Conservation (phyloP, 805 yeast species). For the Maudiozyma saulgeensis region DNA sequence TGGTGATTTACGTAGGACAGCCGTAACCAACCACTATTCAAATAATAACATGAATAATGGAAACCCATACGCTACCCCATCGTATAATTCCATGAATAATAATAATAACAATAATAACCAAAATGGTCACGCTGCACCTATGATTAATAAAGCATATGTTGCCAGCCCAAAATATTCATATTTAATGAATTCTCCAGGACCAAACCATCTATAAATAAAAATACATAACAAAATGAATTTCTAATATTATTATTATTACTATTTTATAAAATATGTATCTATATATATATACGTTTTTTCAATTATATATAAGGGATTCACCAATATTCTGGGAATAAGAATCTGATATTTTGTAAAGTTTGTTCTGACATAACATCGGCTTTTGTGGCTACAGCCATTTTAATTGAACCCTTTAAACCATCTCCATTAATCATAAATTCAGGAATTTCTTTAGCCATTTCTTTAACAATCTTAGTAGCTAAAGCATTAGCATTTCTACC, state of each 20-base stretch:
- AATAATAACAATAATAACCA: too few relatives aligned
- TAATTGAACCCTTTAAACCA: constrained; percentile 66
- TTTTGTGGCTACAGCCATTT: constrained; percentile 69
- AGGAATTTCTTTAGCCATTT: constrained; percentile 52
- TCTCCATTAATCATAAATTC: constrained; percentile 54
- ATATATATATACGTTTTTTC: constrained; percentile 1
- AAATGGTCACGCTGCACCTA: not conserved
- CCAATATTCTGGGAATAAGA: constrained; percentile 88
- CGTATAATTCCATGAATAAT: not conserved
- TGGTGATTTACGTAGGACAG: constrained; percentile 9
- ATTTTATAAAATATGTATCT: not conserved
- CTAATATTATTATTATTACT: not conserved
- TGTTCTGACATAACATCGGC: constrained; percentile 64
- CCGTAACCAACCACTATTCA: not conserved
- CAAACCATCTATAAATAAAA: constrained; percentile 5
- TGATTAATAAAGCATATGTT: constrained; percentile 18
- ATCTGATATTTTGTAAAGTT: constrained; percentile 72
- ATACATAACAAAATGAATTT: not conserved
- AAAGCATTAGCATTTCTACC: constrained; percentile 74
- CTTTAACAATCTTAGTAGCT: constrained; percentile 59
- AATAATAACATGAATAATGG: not conserved
- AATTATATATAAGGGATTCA: constrained; percentile 26
- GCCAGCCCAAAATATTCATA: constrained; percentile 29
- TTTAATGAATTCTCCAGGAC: constrained; percentile 28
- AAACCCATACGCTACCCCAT: too few relatives aligned